These are phyloP conservation scores for Anaeramoeba flamelloides DNA, from an alignment of 78 protist species.

Conservation along the genomic window DNA sequence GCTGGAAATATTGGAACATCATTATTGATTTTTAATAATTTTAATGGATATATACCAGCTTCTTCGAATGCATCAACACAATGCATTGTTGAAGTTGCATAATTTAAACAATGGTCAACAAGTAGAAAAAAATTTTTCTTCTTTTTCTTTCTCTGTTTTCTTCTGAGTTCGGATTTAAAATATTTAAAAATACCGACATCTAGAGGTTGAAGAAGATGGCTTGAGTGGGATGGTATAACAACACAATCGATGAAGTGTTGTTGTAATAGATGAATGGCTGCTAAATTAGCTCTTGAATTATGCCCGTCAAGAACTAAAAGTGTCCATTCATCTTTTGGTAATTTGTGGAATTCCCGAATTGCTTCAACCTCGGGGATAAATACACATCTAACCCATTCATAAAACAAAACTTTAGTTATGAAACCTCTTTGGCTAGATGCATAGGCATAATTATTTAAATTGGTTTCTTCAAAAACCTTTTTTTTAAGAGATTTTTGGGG, in stretches of 20 bases:
- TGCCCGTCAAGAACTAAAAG: neutral
- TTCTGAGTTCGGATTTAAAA: neutral
- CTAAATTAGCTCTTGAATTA: neutral
- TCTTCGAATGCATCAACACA: neutral
- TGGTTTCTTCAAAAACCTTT: neutral
- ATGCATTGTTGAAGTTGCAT: neutral
- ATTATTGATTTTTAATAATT: neutral
- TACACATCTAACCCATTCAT: neutral
- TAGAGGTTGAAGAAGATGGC: neutral
- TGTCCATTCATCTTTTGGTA: neutral
- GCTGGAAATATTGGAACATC: too few relatives aligned
- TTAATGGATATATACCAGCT: neutral
- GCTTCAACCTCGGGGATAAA: neutral
- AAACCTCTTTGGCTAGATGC: neutral
- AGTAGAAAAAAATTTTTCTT: neutral
- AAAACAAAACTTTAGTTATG: neutral
- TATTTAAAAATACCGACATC: neutral
- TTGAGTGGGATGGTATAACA: neutral
- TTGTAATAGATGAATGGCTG: neutral
- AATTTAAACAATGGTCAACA: neutral
- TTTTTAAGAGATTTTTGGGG: neutral
- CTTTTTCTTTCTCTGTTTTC: neutral
- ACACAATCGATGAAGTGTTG: neutral
- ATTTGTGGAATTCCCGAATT: neutral
- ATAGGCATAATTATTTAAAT: neutral